Evolutionary conservation across 1,139 yeast species (phyloP).

Genomic region (Kodamaea fungicola): DNA sequence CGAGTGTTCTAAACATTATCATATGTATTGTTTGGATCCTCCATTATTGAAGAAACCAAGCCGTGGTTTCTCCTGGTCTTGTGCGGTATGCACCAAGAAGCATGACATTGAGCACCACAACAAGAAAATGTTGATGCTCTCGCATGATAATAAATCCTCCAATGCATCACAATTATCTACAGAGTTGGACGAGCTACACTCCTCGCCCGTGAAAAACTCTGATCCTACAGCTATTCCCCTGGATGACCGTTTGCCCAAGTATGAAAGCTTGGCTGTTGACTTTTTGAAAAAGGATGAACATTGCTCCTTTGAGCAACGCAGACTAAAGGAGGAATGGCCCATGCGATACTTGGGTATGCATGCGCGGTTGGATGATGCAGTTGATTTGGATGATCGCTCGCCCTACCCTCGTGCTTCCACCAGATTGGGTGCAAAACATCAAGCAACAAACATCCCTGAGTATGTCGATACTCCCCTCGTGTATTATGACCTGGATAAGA

Average conservation of each 20-base stretch:
- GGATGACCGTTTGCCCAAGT: conserved; percentile 42
- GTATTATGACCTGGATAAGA: conserved; percentile 53
- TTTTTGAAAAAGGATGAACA: conserved; percentile 46
- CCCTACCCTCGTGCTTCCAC: conserved; percentile 84
- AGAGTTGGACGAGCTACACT: conserved; percentile 19
- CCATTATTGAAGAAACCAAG: conserved; percentile 79
- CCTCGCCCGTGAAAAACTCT: conserved; percentile 3
- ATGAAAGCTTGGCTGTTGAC: conserved; percentile 57
- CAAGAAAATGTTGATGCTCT: conserved; percentile 39
- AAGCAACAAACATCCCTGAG: conserved; percentile 62
- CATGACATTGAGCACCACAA: conserved; percentile 36
- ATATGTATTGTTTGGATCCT: conserved; percentile 83
- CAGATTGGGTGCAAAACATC: conserved; percentile 71
- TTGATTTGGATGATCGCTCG: conserved; percentile 70
- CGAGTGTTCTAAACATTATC: conserved; percentile 68
- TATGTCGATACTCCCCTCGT: conserved; percentile 65
- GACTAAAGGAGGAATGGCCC: conserved; percentile 70
- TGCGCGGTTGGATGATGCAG: conserved; percentile 71
- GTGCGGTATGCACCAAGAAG: conserved; percentile 68
- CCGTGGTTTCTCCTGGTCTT: conserved; percentile 91
- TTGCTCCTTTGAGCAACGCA: conserved; percentile 42
- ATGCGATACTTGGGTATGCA: conserved; percentile 79
- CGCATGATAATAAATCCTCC: conserved; percentile 42
- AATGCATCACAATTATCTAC: conserved; percentile 31
- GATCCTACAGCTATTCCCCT: conserved; percentile 4